These are phyloP conservation scores for Imleria badia DNA, from an alignment of 768 basidiomycete genomes.

Conservation along the genomic window DNA sequence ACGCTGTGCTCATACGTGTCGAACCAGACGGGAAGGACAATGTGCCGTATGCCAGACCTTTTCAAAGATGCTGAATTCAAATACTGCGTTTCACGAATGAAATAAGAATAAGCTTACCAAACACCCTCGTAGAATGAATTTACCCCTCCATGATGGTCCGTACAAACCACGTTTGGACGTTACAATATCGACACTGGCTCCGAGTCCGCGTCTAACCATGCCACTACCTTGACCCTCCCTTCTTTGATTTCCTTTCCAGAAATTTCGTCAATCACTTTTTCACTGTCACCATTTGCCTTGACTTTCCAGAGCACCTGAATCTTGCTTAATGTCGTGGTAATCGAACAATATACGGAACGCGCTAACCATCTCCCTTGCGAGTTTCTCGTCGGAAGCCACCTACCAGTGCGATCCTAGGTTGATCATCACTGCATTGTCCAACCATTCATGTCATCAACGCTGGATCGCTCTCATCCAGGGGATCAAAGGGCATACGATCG, in stretches of 20 bases:
- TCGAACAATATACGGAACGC: constrained; percentile 10
- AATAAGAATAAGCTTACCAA: neutral
- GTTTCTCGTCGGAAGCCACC: neutral
- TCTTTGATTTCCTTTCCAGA: constrained; percentile 1
- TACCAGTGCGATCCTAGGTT: constrained; percentile 6
- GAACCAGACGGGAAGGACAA: constrained; percentile 13
- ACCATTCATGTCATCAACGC: constrained; percentile 2
- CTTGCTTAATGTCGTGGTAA: neutral
- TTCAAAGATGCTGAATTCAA: neutral
- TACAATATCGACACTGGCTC: constrained; percentile 11
- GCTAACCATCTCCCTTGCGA: neutral
- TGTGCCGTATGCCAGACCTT: constrained; percentile 11
- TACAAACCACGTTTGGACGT: neutral
- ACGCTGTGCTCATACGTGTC: constrained; percentile 9
- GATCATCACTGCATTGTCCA: constrained; percentile 13
- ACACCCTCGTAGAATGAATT: constrained; percentile 3
- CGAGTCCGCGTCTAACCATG: constrained; percentile 10
- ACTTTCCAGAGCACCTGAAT: constrained; percentile 13
- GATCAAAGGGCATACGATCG: constrained; percentile 4
- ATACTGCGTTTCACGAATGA: neutral
- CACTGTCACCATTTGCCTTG: neutral
- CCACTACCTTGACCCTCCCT: constrained; percentile 6
- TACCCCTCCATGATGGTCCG: neutral
- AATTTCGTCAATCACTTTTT: neutral
- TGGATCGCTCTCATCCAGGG: constrained; percentile 7